These are phyloP conservation scores for Cytidiella melzeri DNA, from an alignment of 768 basidiomycete species.

Conservation along the genomic window DNA sequence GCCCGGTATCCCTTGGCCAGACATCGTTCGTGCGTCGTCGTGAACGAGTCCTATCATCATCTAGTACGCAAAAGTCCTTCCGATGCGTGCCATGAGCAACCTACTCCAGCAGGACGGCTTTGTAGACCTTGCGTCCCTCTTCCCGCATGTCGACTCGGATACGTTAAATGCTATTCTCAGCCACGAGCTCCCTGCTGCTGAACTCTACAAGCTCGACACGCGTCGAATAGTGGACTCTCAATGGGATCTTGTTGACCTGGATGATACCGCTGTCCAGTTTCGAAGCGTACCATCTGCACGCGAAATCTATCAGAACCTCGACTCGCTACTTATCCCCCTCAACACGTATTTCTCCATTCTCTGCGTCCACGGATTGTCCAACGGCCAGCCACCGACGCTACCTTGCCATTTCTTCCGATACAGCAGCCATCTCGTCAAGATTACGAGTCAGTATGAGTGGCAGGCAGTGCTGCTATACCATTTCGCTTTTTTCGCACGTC, in stretches of 20 bases:
- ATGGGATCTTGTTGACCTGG: slow-evolving; percentile 24
- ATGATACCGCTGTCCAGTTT: slow-evolving; percentile 19
- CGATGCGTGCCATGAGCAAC: slow-evolving; percentile 1
- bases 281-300: slow-evolving; percentile 17
- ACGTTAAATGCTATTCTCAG: slow-evolving; percentile 16
- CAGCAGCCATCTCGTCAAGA: slow-evolving; percentile 25
- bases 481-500: slow-evolving; percentile 21
- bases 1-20: not conserved
- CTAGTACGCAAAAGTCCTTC: no score
- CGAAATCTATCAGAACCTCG: slow-evolving; percentile 23
- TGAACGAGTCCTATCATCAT: no score
- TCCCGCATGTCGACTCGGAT: slow-evolving; percentile 22
- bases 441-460: slow-evolving; percentile 25
- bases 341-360: slow-evolving; percentile 26
- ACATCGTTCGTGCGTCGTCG: not conserved
- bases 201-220: slow-evolving; percentile 27
- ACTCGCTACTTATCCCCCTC: slow-evolving; percentile 24
- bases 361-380: slow-evolving; percentile 19
- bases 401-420: slow-evolving; percentile 26
- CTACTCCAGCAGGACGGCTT: slow-evolving; percentile 8
- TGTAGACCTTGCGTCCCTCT: slow-evolving; percentile 16
- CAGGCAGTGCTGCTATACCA: slow-evolving; percentile 23
- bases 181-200: slow-evolving; percentile 21
- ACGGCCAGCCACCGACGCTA: slow-evolving; percentile 18
- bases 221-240: slow-evolving; percentile 24